Evolutionary conservation across 1,284 basidiomycete species (phyloP), one percentile per base, ranked within the genome.

Genomic region (Cryptococcus sp.): DNA sequence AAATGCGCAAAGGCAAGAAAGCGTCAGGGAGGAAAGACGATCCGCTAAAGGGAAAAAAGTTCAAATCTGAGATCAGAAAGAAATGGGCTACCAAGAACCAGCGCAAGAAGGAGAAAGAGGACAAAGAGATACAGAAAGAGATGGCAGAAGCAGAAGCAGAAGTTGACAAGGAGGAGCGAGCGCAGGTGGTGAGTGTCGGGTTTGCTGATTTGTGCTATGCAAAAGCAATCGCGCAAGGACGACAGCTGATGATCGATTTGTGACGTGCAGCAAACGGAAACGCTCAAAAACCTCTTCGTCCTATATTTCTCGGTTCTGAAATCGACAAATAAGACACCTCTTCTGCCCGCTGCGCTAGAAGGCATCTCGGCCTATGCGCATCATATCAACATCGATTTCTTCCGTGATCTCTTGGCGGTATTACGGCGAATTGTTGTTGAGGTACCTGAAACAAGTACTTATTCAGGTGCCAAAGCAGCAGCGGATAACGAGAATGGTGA

Each of bases 331-430:
- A 87, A 87, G 17, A 89, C 88, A 3, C 87, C 89, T 6, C 83
- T 99, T 10, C 83, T 99, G 20, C 88, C 93, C 13, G 86, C 90
- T 25, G 93, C 93, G 26, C 81, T 99, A 63, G 88, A 89, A 70
- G 96, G 96, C 60, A 89, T 99, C 68, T 87, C 93, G 5, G 87
- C 87, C 78, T 99, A 91, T 72, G 89, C 95, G 0, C 96, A 99
- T 76, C 84, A 97, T 56, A 93, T 99, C 77, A 99, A 97, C 78
- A 85, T 99, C 68, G 96, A 99, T 76, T 99, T 99, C 80, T 99
- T 99, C 86, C 88, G 89, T 65, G 96, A 99, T 79, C 81, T 99
- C 47, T 83, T 99, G 78, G 83, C 86, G 52, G 93, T 96, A 1
- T 82, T 99, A 37, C 90, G 91, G 74, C 83, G 83, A 57, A 85